These are phyloP conservation scores for Cyberlindnera amylophila DNA, from an alignment of 805 yeast genomes.

Conservation along the genomic window DNA sequence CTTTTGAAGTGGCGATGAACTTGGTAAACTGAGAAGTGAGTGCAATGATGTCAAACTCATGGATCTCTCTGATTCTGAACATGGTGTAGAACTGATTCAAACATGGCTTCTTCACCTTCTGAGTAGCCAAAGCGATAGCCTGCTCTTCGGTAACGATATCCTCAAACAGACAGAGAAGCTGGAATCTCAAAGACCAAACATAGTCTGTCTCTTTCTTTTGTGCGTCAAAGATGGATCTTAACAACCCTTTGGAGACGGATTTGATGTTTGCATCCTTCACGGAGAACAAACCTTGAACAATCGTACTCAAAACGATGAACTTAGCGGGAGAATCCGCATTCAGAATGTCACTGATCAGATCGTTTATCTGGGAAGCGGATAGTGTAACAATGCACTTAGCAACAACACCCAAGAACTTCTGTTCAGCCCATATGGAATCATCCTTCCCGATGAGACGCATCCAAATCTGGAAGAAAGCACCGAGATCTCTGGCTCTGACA, in stretches of 20 bases:
- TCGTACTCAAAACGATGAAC: conserved; percentile 28
- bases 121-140: conserved; percentile 6
- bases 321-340: conserved; percentile 12
- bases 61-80: conserved; percentile 50
- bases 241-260: conserved; percentile 19
- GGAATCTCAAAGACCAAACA: conserved; percentile 45
- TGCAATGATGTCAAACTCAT: conserved; percentile 26
- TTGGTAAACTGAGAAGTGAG: conserved; percentile 26
- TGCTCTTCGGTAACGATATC: conserved; percentile 30
- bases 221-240: conserved; percentile 27
- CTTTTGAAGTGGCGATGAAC: conserved; percentile 17
- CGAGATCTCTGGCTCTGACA: conserved; percentile 55
- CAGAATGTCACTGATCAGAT: conserved; percentile 24
- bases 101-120: conserved; percentile 5
- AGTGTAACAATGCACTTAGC: conserved; percentile 40
- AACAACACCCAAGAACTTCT: conserved; percentile 33
- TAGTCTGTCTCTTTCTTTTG: conserved; percentile 15
- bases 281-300: conserved; percentile 40
- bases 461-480: conserved; percentile 47
- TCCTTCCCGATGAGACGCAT: conserved; percentile 14
- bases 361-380: conserved; percentile 43
- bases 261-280: conserved; percentile 29
- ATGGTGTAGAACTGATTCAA: conserved; percentile 31
- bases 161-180: conserved; percentile 46
- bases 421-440: conserved; percentile 16